Evolutionary conservation across 352 stramenopile species (phyloP).

Genomic region (Hyaloperonospora arabidopsidis): DNA sequence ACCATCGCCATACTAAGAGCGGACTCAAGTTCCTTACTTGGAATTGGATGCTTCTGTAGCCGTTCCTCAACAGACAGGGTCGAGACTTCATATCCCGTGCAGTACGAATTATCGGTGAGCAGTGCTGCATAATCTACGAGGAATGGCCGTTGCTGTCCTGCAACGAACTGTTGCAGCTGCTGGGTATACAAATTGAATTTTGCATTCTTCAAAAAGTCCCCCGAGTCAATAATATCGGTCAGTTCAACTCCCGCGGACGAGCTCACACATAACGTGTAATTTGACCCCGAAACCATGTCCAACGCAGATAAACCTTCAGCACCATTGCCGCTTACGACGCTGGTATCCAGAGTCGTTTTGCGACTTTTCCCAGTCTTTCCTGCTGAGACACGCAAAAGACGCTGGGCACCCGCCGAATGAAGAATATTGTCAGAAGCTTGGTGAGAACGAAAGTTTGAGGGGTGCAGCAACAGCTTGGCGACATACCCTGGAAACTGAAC

Average conservation of each 20-base stretch:
- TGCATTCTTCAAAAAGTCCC: constrained; percentile 25
- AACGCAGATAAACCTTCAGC: constrained; percentile 20
- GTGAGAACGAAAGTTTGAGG: constrained; percentile 79
- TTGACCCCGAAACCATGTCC: constrained; percentile 26
- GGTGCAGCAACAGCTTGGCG: constrained; percentile 61
- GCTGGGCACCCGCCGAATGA: constrained; percentile 57
- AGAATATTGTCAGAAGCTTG: constrained; percentile 83
- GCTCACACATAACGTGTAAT: constrained; percentile 23
- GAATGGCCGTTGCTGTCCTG: constrained; percentile 73
- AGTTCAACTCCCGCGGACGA: constrained; percentile 13
- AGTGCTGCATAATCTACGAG: constrained; percentile 64
- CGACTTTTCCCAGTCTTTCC: constrained; percentile 11
- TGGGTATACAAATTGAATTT: constrained; percentile 56
- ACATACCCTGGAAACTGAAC: constrained; percentile 71
- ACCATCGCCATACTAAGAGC: constrained; percentile 4
- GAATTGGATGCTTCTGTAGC: constrained; percentile 36
- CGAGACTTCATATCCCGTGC: constrained; percentile 66
- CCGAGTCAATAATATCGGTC: constrained; percentile 19
- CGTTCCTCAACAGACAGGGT: constrained; percentile 56
- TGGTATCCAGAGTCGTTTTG: constrained; percentile 2
- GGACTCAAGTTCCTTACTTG: constrained; percentile 40
- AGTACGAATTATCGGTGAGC: constrained; percentile 74
- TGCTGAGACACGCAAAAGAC: constrained; percentile 28
- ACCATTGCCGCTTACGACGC: neutral
- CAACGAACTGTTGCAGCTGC: constrained; percentile 46